Evolutionary conservation across 345 rosid genomes (phyloP), one percentile per base, ranked within the genome.

Genomic region (Salix viminalis): DNA sequence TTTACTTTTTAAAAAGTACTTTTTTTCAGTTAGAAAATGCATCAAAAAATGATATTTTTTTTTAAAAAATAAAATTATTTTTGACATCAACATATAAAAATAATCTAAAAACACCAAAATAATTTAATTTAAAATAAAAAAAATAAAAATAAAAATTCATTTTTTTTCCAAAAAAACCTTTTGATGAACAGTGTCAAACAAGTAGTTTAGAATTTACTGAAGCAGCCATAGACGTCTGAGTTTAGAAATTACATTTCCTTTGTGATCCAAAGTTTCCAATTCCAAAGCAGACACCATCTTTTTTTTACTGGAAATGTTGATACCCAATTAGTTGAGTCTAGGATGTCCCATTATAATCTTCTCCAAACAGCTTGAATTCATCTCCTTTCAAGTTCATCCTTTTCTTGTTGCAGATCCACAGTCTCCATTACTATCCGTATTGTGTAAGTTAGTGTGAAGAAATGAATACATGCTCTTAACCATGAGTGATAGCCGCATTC

Each of bases 361-460:
- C 44, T 41, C 44, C 13, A 41, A 41, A 41, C 0, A 41, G 0
- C 44, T 41, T 41, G 44, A 41, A 41, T 41, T 41, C 9, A 41
- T 1, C 19, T 67, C 42, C 42, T 37, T 69, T 69, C 70, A 66
- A 46, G 56, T 68, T 76, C 42, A 8, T 67, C 46, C 66, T 44
- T 75, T 19, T 11, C 10, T 8, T 30, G 6, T 39, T 28, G 34
- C 34, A 32, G 34, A 32, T 32, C 34, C 77, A 93, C 34, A 39
- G 98, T 93, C 26, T 93, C 98, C 52, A 89, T 93, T 71, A 90
- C 98, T 44, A 90, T 91, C 70, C 92, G 94, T 88, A 91, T 90
- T n/a, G 97, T 93, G 87, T 90, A 88, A 84, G 82, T 88, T 79
- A 76, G 16, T 76, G 30, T 19, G 69, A 37, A 65, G 12, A 41